A percentile compares a stretch with the other conserved stretches of the same genome.
Evolutionary conservation across 2,329 filamentous ascomycete genomes (phyloP).

Genomic region (Zymoseptoria pseudotritici): DNA sequence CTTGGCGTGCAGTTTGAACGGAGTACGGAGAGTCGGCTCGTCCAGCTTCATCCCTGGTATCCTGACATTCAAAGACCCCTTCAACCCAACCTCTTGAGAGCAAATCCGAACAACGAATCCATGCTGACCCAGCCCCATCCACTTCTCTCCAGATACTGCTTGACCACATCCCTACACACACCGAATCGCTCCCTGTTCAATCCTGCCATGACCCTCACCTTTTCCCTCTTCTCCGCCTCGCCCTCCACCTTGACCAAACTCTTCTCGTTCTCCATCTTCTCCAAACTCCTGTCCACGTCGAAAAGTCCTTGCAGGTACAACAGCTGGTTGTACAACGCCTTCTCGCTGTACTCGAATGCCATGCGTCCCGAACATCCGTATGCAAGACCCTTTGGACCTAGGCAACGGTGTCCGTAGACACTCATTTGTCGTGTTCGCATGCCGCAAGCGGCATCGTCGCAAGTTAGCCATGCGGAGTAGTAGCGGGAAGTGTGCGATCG

Average conservation of each 20-base stretch:
- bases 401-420: constrained; percentile 83
- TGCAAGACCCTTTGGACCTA: constrained; percentile 78
- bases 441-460: constrained; percentile 80
- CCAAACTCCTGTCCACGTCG: constrained; percentile 76
- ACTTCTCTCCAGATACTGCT: constrained; percentile 38
- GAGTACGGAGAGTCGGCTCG: too few species aligned
- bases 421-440: constrained; percentile 84
- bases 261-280: constrained; percentile 27
- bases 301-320: constrained; percentile 79
- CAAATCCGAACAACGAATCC: constrained; percentile 42
- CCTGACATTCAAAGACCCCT: neutral
- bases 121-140: constrained; percentile 39
- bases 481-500: constrained; percentile 72
- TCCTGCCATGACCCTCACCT: constrained; percentile 60
- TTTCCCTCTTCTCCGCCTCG: constrained; percentile 51
- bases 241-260: constrained; percentile 38
- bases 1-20: too few species aligned
- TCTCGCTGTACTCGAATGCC: constrained; percentile 80
- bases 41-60: neutral
- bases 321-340: constrained; percentile 89
- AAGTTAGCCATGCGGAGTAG: constrained; percentile 87
- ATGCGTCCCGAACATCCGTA: constrained; percentile 80
- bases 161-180: constrained; percentile 68
- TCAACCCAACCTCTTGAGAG: constrained; percentile 24
- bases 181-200: constrained; percentile 75